phyloP scores from a whole-genome alignment of 2,329 filamentous ascomycete species.

The Akanthomyces dipterigenus region DNA sequence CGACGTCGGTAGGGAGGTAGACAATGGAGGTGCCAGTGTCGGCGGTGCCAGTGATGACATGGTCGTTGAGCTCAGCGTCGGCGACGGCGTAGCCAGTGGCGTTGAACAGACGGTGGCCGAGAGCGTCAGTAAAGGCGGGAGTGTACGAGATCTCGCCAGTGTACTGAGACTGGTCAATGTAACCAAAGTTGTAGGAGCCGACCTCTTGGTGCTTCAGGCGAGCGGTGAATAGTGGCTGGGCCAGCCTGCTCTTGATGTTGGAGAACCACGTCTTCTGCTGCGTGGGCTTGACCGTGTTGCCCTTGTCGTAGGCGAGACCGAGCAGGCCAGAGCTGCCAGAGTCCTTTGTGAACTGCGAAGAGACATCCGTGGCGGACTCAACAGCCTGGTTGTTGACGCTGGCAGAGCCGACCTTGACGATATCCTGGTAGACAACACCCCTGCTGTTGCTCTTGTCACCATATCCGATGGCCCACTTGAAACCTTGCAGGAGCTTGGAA shows the following conservation, averaged over 20 bases:
- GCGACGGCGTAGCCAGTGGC: constrained; percentile 19
- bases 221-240: constrained; percentile 54
- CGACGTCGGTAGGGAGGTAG: constrained; percentile 47
- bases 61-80: constrained; percentile 16
- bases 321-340: constrained; percentile 38
- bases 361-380: constrained; percentile 36
- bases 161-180: constrained; percentile 58
- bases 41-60: constrained; percentile 41
- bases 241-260: constrained; percentile 21
- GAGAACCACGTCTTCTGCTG: constrained; percentile 39
- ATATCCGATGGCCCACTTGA: constrained; percentile 37
- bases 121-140: constrained; percentile 47
- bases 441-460: constrained; percentile 36
- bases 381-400: constrained; percentile 36
- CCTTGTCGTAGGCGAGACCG: constrained; percentile 35
- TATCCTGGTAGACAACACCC: constrained; percentile 38
- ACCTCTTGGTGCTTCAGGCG: constrained; percentile 50
- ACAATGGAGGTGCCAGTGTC: constrained; percentile 59
- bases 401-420: constrained; percentile 35
- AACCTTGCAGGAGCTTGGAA: constrained; percentile 28
- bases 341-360: constrained; percentile 31
- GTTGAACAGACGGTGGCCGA: constrained; percentile 55
- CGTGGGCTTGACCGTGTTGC: constrained; percentile 35
- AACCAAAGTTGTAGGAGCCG: constrained; percentile 69
- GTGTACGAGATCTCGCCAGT: constrained; percentile 55